Conservation (phyloP, 352 stramenopile species). For the Phytophthora cryptogea region DNA sequence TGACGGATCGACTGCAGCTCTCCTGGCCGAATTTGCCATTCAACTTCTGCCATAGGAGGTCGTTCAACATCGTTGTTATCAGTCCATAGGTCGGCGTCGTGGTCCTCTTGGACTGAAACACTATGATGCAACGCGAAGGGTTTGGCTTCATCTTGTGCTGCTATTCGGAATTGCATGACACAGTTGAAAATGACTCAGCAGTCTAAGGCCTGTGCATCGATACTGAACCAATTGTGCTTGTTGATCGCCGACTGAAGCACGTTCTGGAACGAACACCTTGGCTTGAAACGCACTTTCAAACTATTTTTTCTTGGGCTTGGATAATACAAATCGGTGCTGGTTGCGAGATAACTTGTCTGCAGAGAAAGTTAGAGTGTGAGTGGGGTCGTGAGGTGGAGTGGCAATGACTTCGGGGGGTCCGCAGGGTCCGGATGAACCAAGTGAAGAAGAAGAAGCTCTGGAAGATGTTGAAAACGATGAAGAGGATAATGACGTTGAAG, state of each 20-base stretch:
- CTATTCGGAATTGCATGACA: conserved; percentile 28
- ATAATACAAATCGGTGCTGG: background rate
- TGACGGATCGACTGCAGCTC: conserved; percentile 32
- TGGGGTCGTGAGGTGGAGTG: background rate
- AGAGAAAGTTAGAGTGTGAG: too few species aligned
- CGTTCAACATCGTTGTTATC: conserved; percentile 8
- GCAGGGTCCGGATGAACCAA: conserved; percentile 12
- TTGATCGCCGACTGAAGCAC: background rate
- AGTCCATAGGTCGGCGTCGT: conserved; percentile 3
- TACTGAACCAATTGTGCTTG: conserved; percentile 8
- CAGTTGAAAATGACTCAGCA: background rate
- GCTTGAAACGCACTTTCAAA: conserved; percentile 27
- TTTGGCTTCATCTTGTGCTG: conserved; percentile 8
- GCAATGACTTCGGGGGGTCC: conserved; percentile 8
- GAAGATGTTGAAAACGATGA: conserved; percentile 25
- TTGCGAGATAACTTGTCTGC: background rate
- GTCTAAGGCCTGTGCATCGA: conserved; percentile 20
- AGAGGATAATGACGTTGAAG: conserved; percentile 26
- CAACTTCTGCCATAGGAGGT: background rate
- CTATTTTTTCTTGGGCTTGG: conserved; percentile 29
- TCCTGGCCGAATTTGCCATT: conserved; percentile 31
- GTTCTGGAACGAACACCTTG: background rate
- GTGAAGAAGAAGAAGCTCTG: conserved; percentile 21
- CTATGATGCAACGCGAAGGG: conserved; percentile 4
- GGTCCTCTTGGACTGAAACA: conserved; percentile 1